Evolutionary conservation across 129 eudicot species (phyloP), one percentile per base, ranked within the genome.

Genomic region (Mikania micrantha): DNA sequence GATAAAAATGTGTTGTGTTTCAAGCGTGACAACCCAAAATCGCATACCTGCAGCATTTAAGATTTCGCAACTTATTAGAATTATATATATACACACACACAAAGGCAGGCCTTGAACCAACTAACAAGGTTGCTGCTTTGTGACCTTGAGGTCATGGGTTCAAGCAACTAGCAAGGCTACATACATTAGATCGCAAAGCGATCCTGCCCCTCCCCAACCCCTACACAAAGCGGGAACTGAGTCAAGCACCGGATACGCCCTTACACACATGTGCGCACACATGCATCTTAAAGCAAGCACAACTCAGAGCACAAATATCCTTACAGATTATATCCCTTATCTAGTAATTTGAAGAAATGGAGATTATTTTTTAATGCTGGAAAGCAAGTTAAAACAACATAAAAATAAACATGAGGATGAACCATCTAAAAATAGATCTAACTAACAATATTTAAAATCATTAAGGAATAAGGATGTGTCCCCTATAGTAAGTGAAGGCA

Each of bases 1-100:
- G 98, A 93, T 86, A 93, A 81, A 77, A 93, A 93, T 38, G 98
- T 93, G 72, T 88, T 93, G 66, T 93, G 98, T 84, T 93, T 93
- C 81, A 88, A 78, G 67, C 98, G 96, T 62, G 98, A 93, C 87
- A 93, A 75, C 69, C 98, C 98, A 77, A 93, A 93, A 75, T 93
- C 98, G 63, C 92, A 61, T 29, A 93, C 98, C 98, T 93, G 96
- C 86, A 81, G 15, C 4, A 16, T 15, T 74, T 15, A 8, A 66
- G 57, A 50, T 16, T 57, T 49, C 32, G n/a, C 68, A 48, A 60
- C 45, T 76, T 47, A 25, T 58, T 57, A 28, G 17, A 28, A 41
- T 0, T n/a, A n/a, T n/a, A n/a, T n/a, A n/a, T n/a, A n/a, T n/a
- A n/a, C n/a, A n/a, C n/a, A n/a, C n/a, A n/a, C n/a, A n/a, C n/a